Base-by-base conservation (phyloP, 2,329 filamentous ascomycete genomes). In the Aureobasidium sp. region DNA sequence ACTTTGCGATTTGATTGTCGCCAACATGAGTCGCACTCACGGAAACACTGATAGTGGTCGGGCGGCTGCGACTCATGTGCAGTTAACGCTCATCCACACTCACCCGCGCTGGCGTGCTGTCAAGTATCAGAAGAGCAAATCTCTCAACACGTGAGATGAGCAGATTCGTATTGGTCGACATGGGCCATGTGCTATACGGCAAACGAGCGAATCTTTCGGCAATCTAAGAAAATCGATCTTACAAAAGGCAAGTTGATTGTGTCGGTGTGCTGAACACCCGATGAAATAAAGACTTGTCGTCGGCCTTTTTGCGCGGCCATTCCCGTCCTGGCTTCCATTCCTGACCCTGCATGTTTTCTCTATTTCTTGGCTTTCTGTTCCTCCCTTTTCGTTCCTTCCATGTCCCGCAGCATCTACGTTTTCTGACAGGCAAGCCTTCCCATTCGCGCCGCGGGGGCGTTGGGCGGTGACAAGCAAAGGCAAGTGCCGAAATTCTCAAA, bases 331-430 rank as follows among this genome's bases (percentile, higher is more conserved):
- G 0, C 8, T 32, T 32, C 5, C 17, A 17, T 32, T 20, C 5
- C 4, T 32, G 5, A 20, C 32, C 48, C 48, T 52, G 48, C 48
- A 52, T 52, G 10, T 37, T 37, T 52, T 15, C 34, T 26, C 46
- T 32, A 23, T 17, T 26, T 52, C 50, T 39, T 52, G 32, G 36
- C 34, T 41, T 23, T 26, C 7, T 15, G 10, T 37, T n/a, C 3
- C n/a, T 20, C 15, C 20, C 27, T 20, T 26, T 27, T 15, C 7
- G 3, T 17, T n/a, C 26, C 12, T 52, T 42, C 13, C 17, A 7
- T 10, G 20, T 55, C 36, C 51, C 51, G 37, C 51, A 20, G 53
- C 53, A 57, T 57, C 53, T 57, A 57, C 53, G 53, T 57, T 57
- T 46, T 57, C 41, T 57, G 53, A 57, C 53, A 57, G 52, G 39